Percentiles rank a stretch among this genome's conserved stretches.
These are phyloP conservation scores for Hypoxylon sp. DNA, from an alignment of 2,329 filamentous ascomycete species.

Conservation along the genomic window DNA sequence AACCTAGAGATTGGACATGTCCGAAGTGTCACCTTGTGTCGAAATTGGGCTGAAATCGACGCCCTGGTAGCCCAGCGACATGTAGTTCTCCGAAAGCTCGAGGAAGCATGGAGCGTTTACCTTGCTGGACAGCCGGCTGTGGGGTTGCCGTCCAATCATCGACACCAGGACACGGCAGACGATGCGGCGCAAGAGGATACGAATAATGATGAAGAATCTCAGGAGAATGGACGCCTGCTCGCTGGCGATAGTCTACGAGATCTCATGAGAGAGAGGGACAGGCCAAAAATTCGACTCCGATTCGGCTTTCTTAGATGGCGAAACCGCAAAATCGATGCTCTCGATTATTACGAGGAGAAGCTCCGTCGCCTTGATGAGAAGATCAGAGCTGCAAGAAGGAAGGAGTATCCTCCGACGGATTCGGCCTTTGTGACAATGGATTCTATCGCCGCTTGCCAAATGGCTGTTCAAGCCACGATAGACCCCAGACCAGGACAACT, in stretches of 20 bases:
- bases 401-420: constrained; percentile 82
- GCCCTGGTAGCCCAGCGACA: constrained; percentile 77
- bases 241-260: constrained; percentile 60
- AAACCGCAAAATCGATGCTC: constrained; percentile 84
- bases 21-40: constrained; percentile 87
- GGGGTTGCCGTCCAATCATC: constrained; percentile 26
- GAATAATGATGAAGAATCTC: constrained; percentile 60
- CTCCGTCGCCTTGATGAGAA: constrained; percentile 83
- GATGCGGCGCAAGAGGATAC: constrained; percentile 55
- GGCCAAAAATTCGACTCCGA: constrained; percentile 81
- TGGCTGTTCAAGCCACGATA: constrained; percentile 95
- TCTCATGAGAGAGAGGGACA: constrained; percentile 61
- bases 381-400: constrained; percentile 78
- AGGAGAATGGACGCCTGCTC: constrained; percentile 74
- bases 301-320: constrained; percentile 82
- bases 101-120: constrained; percentile 86
- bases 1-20: constrained; percentile 91
- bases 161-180: constrained; percentile 43
- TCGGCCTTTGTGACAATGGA: constrained; percentile 98
- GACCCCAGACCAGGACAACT: constrained; percentile 90
- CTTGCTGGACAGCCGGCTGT: constrained; percentile 69
- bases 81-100: constrained; percentile 77
- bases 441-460: constrained; percentile 91
- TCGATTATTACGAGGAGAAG: constrained; percentile 93
- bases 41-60: constrained; percentile 89